Evolutionary conservation across 75 land plant genomes (phyloP), one percentile per base, ranked within the genome.

Genomic region (Cupressus sempervirens): DNA sequence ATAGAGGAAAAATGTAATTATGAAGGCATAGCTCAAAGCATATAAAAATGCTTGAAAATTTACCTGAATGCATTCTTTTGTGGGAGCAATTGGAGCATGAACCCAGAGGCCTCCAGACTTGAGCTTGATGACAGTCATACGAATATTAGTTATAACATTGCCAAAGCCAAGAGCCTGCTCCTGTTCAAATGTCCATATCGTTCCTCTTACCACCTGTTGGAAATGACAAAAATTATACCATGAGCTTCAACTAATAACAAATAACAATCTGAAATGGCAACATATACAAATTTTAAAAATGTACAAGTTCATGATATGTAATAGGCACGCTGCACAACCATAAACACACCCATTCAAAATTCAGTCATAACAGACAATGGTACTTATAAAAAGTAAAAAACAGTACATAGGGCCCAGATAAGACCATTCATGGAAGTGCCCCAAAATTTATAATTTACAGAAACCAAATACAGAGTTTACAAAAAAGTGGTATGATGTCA

Each of bases 1-100:
- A 53, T 29, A 53, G 11, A 82, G 23, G 68, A 53, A 15, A 26
- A 32, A 54, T 53, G 32, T 50, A 32, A 26, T 34, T 18, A 50
- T 13, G 65, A 32, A 72, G 30, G 70, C 32, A 3, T 41, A 35
- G 38, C 43, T 54, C 14, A 67, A 83, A 11, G 34, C 5, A 26
- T 32, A 72, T 67, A 26, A 79, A 11, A n/a, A n/a, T n/a, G 32
- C 46, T 79, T 41, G 41, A 50, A 32, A 82, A n/a, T 52, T n/a
- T 68, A 96, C 99, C 98, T 93, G 90, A 86, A 98, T 93, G 88
- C 99, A 98, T 85, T 98, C 99, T 73, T 92, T 90, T 15, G 99
- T 98, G 30, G 99, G 99, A 79, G 98, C 99, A 87, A 98, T 93
- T n/a, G 99, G 99, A 20, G 99, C 99, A 87, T 98, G 99, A 72